Conservation (phyloP, 2,329 filamentous ascomycete species). For the Helicocarpus griseus region DNA sequence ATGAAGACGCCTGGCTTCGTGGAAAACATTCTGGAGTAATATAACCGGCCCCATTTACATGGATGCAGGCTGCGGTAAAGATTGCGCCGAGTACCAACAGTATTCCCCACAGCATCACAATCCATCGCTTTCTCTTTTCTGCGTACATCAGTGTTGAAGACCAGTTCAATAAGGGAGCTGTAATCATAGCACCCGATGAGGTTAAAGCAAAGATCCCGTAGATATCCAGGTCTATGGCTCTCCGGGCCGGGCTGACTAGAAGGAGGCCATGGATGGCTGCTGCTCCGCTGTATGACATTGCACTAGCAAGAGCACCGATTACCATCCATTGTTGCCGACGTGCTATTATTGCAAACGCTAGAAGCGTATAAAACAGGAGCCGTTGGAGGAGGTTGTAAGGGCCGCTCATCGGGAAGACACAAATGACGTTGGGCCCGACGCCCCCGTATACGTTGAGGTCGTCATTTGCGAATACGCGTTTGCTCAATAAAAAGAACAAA, state of each 20-base stretch:
- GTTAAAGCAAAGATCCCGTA: slow-evolving; percentile 16
- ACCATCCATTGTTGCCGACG: slow-evolving; percentile 18
- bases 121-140: slow-evolving; percentile 7
- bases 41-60: slow-evolving; percentile 6
- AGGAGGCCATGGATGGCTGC: slow-evolving; percentile 17
- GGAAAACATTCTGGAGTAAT: slow-evolving; percentile 12
- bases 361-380: slow-evolving; percentile 18
- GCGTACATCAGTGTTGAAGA: slow-evolving; percentile 12
- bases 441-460: slow-evolving; percentile 3
- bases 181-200: slow-evolving; percentile 10
- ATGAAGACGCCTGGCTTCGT: background rate
- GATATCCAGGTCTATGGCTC: slow-evolving; percentile 15
- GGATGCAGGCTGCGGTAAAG: slow-evolving; percentile 13
- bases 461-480: background rate
- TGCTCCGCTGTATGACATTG: slow-evolving; percentile 17
- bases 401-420: slow-evolving; percentile 16
- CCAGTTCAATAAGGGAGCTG: slow-evolving; percentile 14
- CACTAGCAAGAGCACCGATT: slow-evolving; percentile 17
- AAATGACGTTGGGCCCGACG: slow-evolving; percentile 4
- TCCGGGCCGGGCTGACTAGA: slow-evolving; percentile 11
- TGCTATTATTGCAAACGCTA: slow-evolving; percentile 17
- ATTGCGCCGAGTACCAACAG: slow-evolving; percentile 13
- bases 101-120: slow-evolving; percentile 15
- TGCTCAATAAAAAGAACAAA: background rate
- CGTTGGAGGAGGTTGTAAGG: slow-evolving; percentile 17